A percentile compares a stretch with the other conserved stretches of the same genome.
Evolutionary conservation across 2,329 filamentous ascomycete genomes (phyloP).

Genomic region (Fusarium dlaminii): DNA sequence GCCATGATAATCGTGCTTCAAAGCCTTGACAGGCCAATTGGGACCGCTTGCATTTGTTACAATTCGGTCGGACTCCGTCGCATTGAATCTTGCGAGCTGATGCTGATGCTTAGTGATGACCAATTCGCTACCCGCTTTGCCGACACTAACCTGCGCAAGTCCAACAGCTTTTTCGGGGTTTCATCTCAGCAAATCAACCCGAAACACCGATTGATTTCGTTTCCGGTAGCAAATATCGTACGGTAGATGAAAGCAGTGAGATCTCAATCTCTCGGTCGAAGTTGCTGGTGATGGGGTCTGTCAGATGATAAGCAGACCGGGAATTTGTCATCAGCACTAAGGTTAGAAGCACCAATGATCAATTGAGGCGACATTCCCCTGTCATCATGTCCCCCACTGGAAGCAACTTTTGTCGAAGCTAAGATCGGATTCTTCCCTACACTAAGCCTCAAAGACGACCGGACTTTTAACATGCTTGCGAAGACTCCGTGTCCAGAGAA

Average conservation of each 20-base stretch:
- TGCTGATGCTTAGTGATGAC: background rate
- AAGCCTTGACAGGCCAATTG: constrained; percentile 22
- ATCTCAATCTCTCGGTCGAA: constrained; percentile 1
- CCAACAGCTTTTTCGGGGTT: constrained; percentile 29
- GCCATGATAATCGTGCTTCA: constrained; percentile 32
- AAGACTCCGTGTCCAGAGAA: background rate
- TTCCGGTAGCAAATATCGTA: too few species aligned
- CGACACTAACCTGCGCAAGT: constrained; percentile 28
- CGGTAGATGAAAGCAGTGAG: background rate
- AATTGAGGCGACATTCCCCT: background rate
- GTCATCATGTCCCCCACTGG: constrained; percentile 6
- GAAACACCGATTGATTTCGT: background rate
- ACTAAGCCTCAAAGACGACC: background rate
- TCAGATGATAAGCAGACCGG: background rate
- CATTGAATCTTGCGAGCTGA: constrained; percentile 36
- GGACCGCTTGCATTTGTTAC: constrained; percentile 13
- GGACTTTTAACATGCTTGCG: background rate
- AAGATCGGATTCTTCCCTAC: background rate
- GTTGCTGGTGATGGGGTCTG: constrained; percentile 1
- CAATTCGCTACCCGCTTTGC: too few species aligned
- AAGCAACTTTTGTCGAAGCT: constrained; percentile 28
- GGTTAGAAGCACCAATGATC: background rate
- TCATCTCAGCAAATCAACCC: background rate
- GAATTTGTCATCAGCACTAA: constrained; percentile 3
- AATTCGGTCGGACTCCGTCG: constrained; percentile 19